phyloP scores from a whole-genome alignment of 129 eudicot species.

The Silybum marianum region DNA sequence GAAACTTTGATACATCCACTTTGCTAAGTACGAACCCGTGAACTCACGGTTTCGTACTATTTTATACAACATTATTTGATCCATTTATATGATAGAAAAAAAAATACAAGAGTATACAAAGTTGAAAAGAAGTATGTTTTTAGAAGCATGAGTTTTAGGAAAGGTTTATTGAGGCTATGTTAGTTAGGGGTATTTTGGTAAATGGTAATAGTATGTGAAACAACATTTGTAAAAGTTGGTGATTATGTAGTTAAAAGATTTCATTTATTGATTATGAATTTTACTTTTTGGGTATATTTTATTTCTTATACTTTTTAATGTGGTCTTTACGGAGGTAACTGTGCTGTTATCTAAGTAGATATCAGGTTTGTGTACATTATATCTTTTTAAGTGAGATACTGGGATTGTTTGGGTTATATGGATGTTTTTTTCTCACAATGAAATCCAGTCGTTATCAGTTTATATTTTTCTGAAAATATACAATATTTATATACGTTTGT shows the following conservation, averaged over 20 bases:
- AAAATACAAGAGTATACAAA: slow-evolving; percentile 13
- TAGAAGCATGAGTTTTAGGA: not conserved
- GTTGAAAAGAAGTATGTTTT: not conserved
- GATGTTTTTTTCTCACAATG: too few relatives aligned
- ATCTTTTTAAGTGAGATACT: not conserved
- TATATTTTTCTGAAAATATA: too few relatives aligned
- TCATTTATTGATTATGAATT: not conserved
- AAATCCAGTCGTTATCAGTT: too few relatives aligned
- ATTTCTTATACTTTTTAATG: too few relatives aligned
- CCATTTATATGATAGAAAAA: slow-evolving; percentile 5
- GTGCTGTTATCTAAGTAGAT: too few relatives aligned
- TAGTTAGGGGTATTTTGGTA: not conserved
- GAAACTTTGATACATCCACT: slow-evolving; percentile 44
- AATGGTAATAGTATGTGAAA: not conserved
- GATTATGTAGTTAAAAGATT: not conserved
- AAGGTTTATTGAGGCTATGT: not conserved
- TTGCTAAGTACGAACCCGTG: slow-evolving; percentile 37
- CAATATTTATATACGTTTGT: too few relatives aligned
- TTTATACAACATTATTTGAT: not conserved
- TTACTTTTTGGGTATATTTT: too few relatives aligned
- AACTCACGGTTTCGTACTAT: not conserved
- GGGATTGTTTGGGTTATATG: too few relatives aligned
- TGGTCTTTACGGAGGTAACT: not conserved
- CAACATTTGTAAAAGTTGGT: not conserved
- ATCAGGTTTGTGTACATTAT: too few relatives aligned